Evolutionary conservation across 129 eudicot genomes (phyloP), one percentile per base, ranked within the genome.

Genomic region (Sambucus nigra): DNA sequence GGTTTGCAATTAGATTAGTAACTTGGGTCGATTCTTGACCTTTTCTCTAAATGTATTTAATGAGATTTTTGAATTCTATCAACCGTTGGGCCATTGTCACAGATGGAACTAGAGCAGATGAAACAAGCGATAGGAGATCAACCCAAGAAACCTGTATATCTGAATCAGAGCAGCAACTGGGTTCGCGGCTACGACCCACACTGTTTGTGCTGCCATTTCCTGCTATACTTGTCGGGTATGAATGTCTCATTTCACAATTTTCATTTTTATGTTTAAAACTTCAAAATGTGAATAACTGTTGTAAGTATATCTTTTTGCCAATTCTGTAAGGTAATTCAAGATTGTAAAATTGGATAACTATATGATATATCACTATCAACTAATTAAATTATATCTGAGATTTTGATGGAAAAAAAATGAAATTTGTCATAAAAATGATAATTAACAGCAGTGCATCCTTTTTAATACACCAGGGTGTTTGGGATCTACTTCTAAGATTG

Each of bases 221-320:
- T 32, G 75, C 96, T 73, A 70, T 92, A 68, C 99, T 92, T 68
- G 95, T 92, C 41, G 99, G 99, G 99, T 92, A 86, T 69, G 79
- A 25, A 24, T 65, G 29, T 57, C 32, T 54, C 16, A 39, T 57
- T 18, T 48, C 32, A 25, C 46, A 20, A 24, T 13, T 48, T 12
- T 6, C 46, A 10, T 14, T 14, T 40, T 40, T 40, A 7, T 3
- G 8, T 14, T 16, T 42, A 6, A 42, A 16, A 42, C 16, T 42
- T 20, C 14, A 42, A 42, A 2, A 42, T 42, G 48, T n/a, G 19
- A 42, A n/a, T 42, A 13, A 22, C 47, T 42, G 17, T 39, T 39
- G 13, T 35, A n/a, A n/a, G n/a, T n/a, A n/a, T n/a, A n/a, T n/a
- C n/a, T n/a, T n/a, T n/a, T n/a, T n/a, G n/a, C n/a, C n/a, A n/a